Base-by-base conservation (phyloP, 768 basidiomycete species). In the Tephrocybe sp. region DNA sequence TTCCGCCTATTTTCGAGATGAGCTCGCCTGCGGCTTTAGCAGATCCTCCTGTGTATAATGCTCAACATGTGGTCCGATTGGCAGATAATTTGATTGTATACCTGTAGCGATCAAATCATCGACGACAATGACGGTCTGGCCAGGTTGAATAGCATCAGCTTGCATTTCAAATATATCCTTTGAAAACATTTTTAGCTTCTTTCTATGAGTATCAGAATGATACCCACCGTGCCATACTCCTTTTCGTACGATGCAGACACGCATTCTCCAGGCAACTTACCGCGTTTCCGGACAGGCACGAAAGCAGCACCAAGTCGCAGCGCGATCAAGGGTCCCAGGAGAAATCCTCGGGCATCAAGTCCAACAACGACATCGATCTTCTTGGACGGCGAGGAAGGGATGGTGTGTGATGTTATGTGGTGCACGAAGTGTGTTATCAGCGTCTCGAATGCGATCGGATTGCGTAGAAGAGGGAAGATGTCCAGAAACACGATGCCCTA, bases 161-260 rank as follows among this genome's bases (percentile, higher is more conserved):
- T 98, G 97, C 82, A 98, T 94, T 69, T 98, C 93, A 60, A 98
- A 97, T n/a, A 79, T 73, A 62, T 98, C 96, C 92, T 94, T 51
- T n/a, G 12, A 19, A 4, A 43, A 21, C 30, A 38, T 3, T 42
- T 30, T 15, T 16, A 11, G 37, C n/a, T n/a, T n/a, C 25, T 18
- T 27, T n/a, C 39, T n/a, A 28, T 18, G 37, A 21, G 43, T 9
- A 41, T 48, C 12, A 32, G 37, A 13, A 16, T 30, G 3, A 41
- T 13, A 69, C 84, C 64, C 57, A 92, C 92, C n/a, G 68, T 61
- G 37, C 94, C 95, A 58, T 98, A 97, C 65, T 99, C 97, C 75
- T 97, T 97, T 67, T 86, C 82, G 58, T 93, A 99, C 18, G 76
- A 77, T 2, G 82, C 87, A 26, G 76, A 74, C 38, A 85, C 77